Base-by-base conservation (phyloP, 345 rosid species). In the Lepidium aucheri region DNA sequence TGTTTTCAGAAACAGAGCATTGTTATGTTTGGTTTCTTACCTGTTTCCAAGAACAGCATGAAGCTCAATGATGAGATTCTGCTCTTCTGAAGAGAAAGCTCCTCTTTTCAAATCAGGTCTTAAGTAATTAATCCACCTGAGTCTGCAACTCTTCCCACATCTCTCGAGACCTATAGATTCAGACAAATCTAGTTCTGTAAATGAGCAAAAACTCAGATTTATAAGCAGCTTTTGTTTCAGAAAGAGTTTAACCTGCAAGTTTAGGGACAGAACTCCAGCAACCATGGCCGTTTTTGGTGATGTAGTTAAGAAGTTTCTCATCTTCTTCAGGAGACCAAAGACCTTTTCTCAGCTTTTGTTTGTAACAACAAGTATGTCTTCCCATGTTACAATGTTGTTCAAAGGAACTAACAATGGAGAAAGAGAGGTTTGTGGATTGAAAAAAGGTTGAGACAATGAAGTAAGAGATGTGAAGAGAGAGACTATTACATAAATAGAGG, bases 241-340 rank as follows among this genome's bases (percentile, higher is more conserved):
- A 15, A 3, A 68, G 28, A 26, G 20, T 3, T 33, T 24, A 26
- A 85, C 95, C 91, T 5, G 95, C 91, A 6, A 81, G 79, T 64
- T 81, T 86, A 34, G 95, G 91, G 64, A 88, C 91, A 18, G 91
- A 84, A 56, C 95, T 83, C 95, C 95, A 88, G 46, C 88, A 88
- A 7, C 91, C 95, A 76, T 77, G 88, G 2, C 95, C 95, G 39
- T 81, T 68, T 50, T 76, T 81, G 6, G 84, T 78, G 13, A 88
- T 86, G 73, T 83, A 69, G 69, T 69, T 81, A 45, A 84, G 82
- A 60, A 88, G 88, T 20, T 83, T 88, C 81, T 83, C 91, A 54
- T 88, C 91, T 84, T 88, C 96, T 64, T 88, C 91, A 11, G 91
- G 95, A 47, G 91, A 88, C 95, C 95, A 86, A 11, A 88, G 77